Evolutionary conservation across 331 rosid genomes (phyloP), one percentile per base, ranked within the genome.

Genomic region (Quercus lobata): DNA sequence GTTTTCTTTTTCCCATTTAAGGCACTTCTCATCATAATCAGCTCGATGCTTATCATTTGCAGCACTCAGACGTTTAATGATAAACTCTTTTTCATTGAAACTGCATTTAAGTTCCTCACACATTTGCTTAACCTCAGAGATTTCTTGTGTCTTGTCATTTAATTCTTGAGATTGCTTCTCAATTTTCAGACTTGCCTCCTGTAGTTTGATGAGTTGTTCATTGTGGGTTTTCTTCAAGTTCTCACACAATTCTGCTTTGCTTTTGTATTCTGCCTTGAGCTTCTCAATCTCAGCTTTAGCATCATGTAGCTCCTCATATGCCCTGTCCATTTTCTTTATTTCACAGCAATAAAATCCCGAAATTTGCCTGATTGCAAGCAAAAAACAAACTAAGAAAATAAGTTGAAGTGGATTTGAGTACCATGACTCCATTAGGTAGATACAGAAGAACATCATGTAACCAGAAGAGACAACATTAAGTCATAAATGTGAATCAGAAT

Each of bases 281-380:
- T 79, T 88, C 79, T 84, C 92, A 27, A 88, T 85, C 87, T 93
- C 90, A 19, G 89, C 79, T 74, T 90, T 90, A 30, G 91, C 91
- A 60, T 88, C 92, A 58, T 89, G 96, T 1, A 92, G 91, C 84
- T 92, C 92, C 87, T 80, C 89, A 74, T 74, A 88, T 52, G 90
- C 85, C 60, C 79, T 88, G 32, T 83, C 96, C 97, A 91, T 90
- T 27, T 82, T 82, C 82, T 74, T 82, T 34, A 49, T 24, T 55
- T 58, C 71, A 34, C 79, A 80, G 65, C 34, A 4, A 65, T 3
- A 72, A 57, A 58, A 62, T 76, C 53, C 25, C 66, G 5, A 71
- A 54, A 34, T 4, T 5, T 58, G 69, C 81, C 85, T 78, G 84
- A 74, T 34, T 55, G 69, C n/a, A 77, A 62, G 12, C 57, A 74